Percentiles rank a stretch among this genome's conserved stretches.
Evolutionary conservation across 2,329 filamentous ascomycete species (phyloP).

Genomic region (Colletotrichum siamense): DNA sequence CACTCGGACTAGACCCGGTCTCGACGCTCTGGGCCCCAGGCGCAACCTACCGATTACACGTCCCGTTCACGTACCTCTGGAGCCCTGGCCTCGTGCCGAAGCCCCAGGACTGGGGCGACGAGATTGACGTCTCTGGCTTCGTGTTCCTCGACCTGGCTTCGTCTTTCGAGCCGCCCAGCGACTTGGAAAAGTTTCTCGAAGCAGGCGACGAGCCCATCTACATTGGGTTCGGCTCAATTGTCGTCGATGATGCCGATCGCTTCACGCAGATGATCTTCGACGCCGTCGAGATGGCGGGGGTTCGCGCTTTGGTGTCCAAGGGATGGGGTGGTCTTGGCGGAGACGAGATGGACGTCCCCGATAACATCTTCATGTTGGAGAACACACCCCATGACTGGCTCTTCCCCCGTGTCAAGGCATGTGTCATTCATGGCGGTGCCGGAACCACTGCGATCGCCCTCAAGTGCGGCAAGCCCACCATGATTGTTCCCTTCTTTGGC

Average conservation of each 20-base stretch:
- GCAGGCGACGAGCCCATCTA: constrained; percentile 68
- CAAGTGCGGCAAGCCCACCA: constrained; percentile 73
- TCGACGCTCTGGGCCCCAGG: constrained; percentile 80
- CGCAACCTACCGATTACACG: constrained; percentile 73
- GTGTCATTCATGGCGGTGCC: constrained; percentile 79
- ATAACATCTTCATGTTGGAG: constrained; percentile 74
- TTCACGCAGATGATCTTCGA: constrained; percentile 77
- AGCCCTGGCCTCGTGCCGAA: constrained; percentile 71
- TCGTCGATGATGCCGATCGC: constrained; percentile 72
- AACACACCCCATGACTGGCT: constrained; percentile 82
- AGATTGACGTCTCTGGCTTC: constrained; percentile 79
- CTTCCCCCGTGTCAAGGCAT: constrained; percentile 69
- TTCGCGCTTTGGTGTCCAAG: constrained; percentile 75
- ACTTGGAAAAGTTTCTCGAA: constrained; percentile 60
- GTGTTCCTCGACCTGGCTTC: constrained; percentile 76
- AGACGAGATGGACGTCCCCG: constrained; percentile 53
- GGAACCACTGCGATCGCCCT: constrained; percentile 78
- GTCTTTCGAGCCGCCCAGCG: constrained; percentile 61
- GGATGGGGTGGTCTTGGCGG: constrained; percentile 77
- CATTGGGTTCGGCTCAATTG: constrained; percentile 79
- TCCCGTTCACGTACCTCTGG: constrained; percentile 79
- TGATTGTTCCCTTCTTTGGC: constrained; percentile 82
- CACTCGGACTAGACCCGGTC: constrained; percentile 74
- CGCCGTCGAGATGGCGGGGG: constrained; percentile 68
- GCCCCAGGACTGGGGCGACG: constrained; percentile 69